These are phyloP conservation scores for Aechmea fasciata DNA, from an alignment of 176 grass and related monocot genomes.

Conservation along the genomic window DNA sequence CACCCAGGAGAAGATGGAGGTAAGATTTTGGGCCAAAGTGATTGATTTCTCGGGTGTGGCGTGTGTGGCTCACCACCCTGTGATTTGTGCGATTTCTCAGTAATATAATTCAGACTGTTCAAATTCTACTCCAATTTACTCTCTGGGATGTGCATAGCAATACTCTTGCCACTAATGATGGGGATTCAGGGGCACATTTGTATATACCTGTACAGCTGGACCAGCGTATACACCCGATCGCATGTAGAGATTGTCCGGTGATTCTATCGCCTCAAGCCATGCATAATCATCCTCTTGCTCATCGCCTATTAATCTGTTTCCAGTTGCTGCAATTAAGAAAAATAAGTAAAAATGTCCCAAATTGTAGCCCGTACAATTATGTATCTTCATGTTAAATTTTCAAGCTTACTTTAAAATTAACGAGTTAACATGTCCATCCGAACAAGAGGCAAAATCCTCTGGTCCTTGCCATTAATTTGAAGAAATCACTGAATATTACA, in stretches of 20 bases:
- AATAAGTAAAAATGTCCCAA: background rate
- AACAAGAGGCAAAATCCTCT: background rate
- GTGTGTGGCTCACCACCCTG: too few species aligned
- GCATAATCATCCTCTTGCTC: slow-evolving; percentile 32
- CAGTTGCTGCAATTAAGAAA: slow-evolving; percentile 16
- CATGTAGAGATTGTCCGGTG: slow-evolving; percentile 31
- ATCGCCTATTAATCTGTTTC: slow-evolving; percentile 4
- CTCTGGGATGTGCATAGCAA: background rate
- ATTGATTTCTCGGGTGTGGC: too few species aligned
- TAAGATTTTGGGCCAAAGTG: too few species aligned
- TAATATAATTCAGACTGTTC: too few species aligned
- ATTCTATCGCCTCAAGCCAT: slow-evolving; percentile 34
- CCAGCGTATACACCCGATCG: slow-evolving; percentile 30
- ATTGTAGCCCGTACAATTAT: background rate
- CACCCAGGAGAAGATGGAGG: background rate
- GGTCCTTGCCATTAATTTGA: too few species aligned
- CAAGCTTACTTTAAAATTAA: background rate
- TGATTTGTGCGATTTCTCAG: too few species aligned
- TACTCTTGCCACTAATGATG: background rate
- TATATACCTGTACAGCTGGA: slow-evolving; percentile 30
- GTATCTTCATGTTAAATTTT: background rate
- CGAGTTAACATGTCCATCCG: background rate
- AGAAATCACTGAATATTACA: too few species aligned
- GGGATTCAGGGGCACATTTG: background rate
- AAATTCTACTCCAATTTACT: background rate